Evolutionary conservation across 176 grass and related monocot genomes (phyloP), one percentile per base, ranked within the genome.

Genomic region (Secale cereale): DNA sequence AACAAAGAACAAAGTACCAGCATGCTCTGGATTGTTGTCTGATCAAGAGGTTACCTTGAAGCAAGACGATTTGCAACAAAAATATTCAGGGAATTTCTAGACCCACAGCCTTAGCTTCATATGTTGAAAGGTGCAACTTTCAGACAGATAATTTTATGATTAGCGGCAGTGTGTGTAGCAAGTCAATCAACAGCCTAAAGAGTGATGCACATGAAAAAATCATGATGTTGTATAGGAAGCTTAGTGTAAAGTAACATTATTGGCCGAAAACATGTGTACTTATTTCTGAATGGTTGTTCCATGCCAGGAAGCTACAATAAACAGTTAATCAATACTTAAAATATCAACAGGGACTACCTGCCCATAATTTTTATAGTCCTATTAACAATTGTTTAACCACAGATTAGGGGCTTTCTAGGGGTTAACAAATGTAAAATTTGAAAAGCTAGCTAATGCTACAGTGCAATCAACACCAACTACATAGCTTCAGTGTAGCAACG

Each of bases 261-360:
- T 80, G 4, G 6, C 61, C 39, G 39, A 48, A 8, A 41, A 66
- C 40, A 80, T 67, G 62, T 10, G 27, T 45, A 17, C 28, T 22
- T 48, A 67, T 48, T 81, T 27, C 28, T 81, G 28, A 67, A 80
- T 66, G 62, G 52, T 39, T 59, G 46, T 71, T 70, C 25, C 65
- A 65, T 82, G 32, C 39, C 16, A 3, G 7, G 8, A 82, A 70
- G 29, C 29, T 70, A 23, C 50, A 70, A 9, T 39, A 59, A 23
- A 56, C 33, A 71, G 8, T 27, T 82, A 20, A 57, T 13, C 15
- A 82, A 59, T 46, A n/a, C n/a, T n/a, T n/a, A n/a, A n/a, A n/a
- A n/a, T n/a, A n/a, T n/a, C n/a, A n/a, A n/a, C n/a, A n/a, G n/a
- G n/a, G n/a, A n/a, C n/a, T n/a, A n/a, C n/a, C n/a, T n/a, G n/a